Evolutionary conservation across 2,329 filamentous ascomycete genomes (phyloP), one percentile per base, ranked within the genome.

Genomic region (Trichoderma koningii): DNA sequence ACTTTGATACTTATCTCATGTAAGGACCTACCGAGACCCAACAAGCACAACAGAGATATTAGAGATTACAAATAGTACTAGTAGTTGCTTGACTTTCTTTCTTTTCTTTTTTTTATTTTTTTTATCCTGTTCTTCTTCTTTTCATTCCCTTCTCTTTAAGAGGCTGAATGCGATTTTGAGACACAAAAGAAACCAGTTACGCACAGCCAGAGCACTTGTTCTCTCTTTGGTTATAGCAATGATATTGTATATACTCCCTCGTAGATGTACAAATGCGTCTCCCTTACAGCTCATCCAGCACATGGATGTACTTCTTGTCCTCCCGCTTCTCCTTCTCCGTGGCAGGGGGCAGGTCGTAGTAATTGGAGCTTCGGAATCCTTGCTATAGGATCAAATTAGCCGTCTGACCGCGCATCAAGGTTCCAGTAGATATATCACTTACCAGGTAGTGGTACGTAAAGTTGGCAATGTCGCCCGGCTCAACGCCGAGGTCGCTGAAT

Each of bases 281-380:
- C 38, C 21, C 53, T 66, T 88, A 95, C 83, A 93, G 87, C 77
- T 95, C 89, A 76, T 96, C 92, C 75, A 92, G 82, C 67, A 99
- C 93, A 78, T 99, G 95, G 77, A 98, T 82, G 78, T 96, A 99
- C 84, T 97, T 95, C 86, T 89, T 95, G 80, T 98, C 93, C 78
- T 98, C 93, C 73, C 86, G 85, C 85, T 89, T 95, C 84, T 99
- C 95, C 78, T 90, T 91, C 81, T 97, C 94, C 41, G 94, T 97
- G 73, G 94, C 89, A 55, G 95, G 94, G 57, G 95, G 95, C 70
- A 98, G 84, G 76, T 99, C 94, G 79, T 96, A 97, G 85, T 89
- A 95, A 73, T 88, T 86, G 65, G 90, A 86, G 79, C 91, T 94
- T 76, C 95, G 90, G 84, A 92, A 97, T 77, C 88, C 90, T 90